These are phyloP conservation scores for Hansfordia pulvinata DNA, from an alignment of 2,329 filamentous ascomycete genomes.

Conservation along the genomic window DNA sequence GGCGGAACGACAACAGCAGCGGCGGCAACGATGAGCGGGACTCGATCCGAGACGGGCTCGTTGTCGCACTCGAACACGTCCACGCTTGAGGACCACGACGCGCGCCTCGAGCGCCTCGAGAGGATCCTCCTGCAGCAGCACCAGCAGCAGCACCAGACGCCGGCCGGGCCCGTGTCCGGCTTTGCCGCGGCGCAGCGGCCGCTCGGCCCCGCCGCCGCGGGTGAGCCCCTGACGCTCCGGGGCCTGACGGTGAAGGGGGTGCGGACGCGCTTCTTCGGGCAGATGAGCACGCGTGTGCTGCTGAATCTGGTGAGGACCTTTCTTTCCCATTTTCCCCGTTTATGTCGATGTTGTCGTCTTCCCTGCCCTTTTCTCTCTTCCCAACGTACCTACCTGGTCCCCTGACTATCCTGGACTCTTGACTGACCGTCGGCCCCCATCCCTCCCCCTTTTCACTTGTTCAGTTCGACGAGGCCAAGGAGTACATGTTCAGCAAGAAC, in stretches of 20 bases:
- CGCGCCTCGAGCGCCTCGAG: slow-evolving; percentile 40
- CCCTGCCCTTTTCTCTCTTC: slow-evolving; percentile 2
- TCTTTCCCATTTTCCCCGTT: no score
- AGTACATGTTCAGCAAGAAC: slow-evolving; percentile 29
- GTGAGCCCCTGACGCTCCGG: slow-evolving; percentile 30
- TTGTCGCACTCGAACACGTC: slow-evolving; percentile 12
- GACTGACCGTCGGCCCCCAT: no score
- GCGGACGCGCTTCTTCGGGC: slow-evolving; percentile 37
- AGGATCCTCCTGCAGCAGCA: slow-evolving; percentile 29
- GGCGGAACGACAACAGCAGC: no score
- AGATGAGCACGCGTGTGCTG: slow-evolving; percentile 37
- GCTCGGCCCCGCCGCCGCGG: slow-evolving; percentile 14
- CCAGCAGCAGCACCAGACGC: no score
- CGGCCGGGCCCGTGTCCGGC: no score
- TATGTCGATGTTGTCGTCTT: slow-evolving; percentile 3
- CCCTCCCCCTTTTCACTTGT: no score
- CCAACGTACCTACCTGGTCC: not conserved
- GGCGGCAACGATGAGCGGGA: no score
- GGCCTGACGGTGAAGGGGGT: slow-evolving; percentile 34
- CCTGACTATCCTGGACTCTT: no score
- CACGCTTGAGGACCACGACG: slow-evolving; percentile 31
- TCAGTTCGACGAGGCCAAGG: slow-evolving; percentile 39
- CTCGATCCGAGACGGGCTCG: slow-evolving; percentile 12
- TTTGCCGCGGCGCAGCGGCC: no score
- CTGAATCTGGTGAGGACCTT: slow-evolving; percentile 40